These are phyloP conservation scores for Cnidoscolus chayamansa DNA, from an alignment of 441 rosid species.

Conservation along the genomic window DNA sequence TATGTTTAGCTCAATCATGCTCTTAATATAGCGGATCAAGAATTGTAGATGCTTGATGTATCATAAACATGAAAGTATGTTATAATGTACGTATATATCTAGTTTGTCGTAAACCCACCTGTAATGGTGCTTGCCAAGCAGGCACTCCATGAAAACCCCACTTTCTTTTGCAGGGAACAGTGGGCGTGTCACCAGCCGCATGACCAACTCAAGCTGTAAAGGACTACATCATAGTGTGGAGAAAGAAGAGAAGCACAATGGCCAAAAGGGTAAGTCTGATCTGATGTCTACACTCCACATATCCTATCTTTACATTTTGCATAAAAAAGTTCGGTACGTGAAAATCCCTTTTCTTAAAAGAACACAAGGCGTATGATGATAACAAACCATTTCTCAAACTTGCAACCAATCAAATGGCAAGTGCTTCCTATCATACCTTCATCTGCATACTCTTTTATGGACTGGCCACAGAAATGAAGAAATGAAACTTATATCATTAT, in stretches of 20 bases:
- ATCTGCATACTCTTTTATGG: not conserved
- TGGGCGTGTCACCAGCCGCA: not conserved
- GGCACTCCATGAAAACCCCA: not conserved
- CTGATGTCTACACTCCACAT: not conserved
- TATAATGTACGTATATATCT: not conserved
- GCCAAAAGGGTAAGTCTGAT: not conserved
- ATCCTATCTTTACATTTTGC: not conserved
- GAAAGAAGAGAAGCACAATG: not conserved
- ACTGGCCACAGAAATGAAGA: not conserved
- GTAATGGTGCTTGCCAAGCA: not conserved
- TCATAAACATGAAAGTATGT: not conserved
- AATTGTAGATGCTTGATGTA: not conserved
- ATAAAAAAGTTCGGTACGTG: too few relatives aligned
- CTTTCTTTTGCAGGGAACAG: not conserved
- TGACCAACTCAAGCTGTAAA: slow-evolving; percentile 2
- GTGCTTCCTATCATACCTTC: not conserved
- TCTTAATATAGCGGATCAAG: not conserved
- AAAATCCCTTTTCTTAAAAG: not conserved
- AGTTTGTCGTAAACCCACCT: not conserved
- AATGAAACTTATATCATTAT: too few relatives aligned
- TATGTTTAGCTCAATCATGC: not conserved
- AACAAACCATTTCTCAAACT: not conserved
- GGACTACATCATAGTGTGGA: not conserved
- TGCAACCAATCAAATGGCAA: not conserved
- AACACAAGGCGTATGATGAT: not conserved